A percentile compares a stretch with the other conserved stretches of the same genome.
Evolutionary conservation across 257 asterid species (phyloP).

Genomic region (Paraleonurus japonicus): DNA sequence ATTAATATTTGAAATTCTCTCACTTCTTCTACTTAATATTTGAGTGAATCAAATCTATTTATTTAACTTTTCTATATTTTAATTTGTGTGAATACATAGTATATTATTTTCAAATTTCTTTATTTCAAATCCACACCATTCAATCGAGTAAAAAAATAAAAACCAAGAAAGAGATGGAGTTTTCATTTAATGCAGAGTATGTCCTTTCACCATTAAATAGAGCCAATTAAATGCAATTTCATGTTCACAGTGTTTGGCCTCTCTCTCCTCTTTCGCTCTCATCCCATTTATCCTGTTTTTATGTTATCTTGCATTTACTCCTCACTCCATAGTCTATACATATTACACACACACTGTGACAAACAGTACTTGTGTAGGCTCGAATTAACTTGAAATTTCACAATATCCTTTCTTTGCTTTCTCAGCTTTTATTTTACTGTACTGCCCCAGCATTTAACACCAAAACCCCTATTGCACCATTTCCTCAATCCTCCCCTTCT

Average conservation of each 20-base stretch:
- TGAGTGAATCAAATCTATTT: too few species aligned
- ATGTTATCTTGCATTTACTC: conserved; percentile 38
- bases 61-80: too few species aligned
- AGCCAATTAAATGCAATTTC: conserved; percentile 39
- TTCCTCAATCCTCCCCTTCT: background rate
- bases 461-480: conserved; percentile 6
- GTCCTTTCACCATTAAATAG: conserved; percentile 50
- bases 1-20: too few species aligned
- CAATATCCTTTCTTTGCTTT: conserved; percentile 3
- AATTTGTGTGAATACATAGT: too few species aligned
- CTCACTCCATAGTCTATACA: conserved; percentile 11
- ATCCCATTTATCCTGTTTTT: conserved; percentile 18
- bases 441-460: conserved; percentile 30
- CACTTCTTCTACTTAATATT: too few species aligned
- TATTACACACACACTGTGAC: conserved; percentile 19
- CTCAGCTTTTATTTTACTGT: conserved; percentile 23
- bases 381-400: conserved; percentile 22
- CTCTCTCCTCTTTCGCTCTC: conserved; percentile 23
- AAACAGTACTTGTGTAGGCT: conserved; percentile 15
- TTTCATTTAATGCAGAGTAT: conserved; percentile 35
- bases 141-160: too few species aligned
- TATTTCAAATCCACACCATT: too few species aligned
- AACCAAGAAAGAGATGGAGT: background rate
- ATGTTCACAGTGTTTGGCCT: conserved; percentile 23
- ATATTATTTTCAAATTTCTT: too few species aligned